Conservation (phyloP, 352 stramenopile species). For the Plasmopara viticola region DNA sequence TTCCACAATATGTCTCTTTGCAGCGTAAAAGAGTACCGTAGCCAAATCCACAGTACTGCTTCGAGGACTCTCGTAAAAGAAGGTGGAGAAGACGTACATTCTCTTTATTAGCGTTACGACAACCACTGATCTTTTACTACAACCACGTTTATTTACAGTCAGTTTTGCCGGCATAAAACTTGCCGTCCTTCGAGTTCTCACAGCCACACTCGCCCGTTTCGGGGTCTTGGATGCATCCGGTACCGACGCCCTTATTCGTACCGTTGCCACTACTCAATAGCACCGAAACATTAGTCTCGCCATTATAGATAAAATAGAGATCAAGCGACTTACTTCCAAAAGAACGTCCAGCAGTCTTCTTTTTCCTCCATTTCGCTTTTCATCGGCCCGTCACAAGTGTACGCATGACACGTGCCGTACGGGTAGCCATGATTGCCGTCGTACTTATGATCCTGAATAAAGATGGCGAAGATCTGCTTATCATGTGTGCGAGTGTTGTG, state of each 20-base stretch:
- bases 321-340: slow-evolving; percentile 23
- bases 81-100: no score
- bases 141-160: slow-evolving; percentile 20
- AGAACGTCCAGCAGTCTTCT: slow-evolving; percentile 31
- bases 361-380: slow-evolving; percentile 15
- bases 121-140: no score
- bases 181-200: slow-evolving; percentile 24
- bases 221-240: slow-evolving; percentile 25
- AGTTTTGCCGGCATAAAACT: slow-evolving; percentile 18
- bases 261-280: slow-evolving; percentile 19
- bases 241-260: slow-evolving; percentile 12
- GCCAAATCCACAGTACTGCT: no score
- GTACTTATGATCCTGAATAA: slow-evolving; percentile 26
- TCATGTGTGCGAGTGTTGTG: slow-evolving; percentile 31
- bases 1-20: no score
- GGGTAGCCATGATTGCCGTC: slow-evolving; percentile 26
- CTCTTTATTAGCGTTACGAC: no score
- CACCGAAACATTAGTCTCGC: slow-evolving; percentile 5
- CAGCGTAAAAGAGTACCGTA: no score
- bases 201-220: slow-evolving; percentile 23
- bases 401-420: slow-evolving; percentile 27
- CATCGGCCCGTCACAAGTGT: slow-evolving; percentile 16
- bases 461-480: slow-evolving; percentile 30
- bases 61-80: no score
- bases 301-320: neutral